Base-by-base conservation (phyloP, 73 alveolate genomes). In the Stentor roeselii region DNA sequence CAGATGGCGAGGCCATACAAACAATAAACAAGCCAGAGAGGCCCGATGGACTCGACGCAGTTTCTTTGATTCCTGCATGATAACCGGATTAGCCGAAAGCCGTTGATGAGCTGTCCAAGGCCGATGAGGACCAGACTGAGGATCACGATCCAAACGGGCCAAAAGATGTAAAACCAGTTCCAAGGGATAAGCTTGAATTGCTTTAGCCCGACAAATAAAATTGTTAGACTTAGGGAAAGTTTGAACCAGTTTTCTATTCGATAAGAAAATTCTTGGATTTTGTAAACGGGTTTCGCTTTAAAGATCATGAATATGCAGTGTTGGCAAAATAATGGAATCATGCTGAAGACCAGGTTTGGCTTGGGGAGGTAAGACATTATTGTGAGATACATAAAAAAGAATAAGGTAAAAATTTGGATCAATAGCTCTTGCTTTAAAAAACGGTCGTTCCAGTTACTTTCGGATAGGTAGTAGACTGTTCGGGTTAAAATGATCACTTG, bases 141-240 rank as follows among this genome's bases (percentile, higher is more conserved):
- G 37, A 21, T 40, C 1, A 32, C 37, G 21, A 32, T 32, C n/a
- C 37, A 67, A 30, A 67, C 37, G 34, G 80, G 80, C 80, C 80
- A 67, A 67, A 67, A 67, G 27, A 67, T 32, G 80, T 21, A 67
- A n/a, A 11, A 40, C 80, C 80, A 67, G 50, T 67, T 67, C 42
- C 80, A 67, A 2, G 2, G 2, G 0, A 67, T 67, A 2, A 67
- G n/a, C 0, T 67, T 32, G 2, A 21, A 11, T 1, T 21, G 50
- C 34, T 67, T 67, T 67, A 67, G 34, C 41, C 80, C 37, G 37
- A 34, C 21, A 67, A 67, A 32, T 67, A 67, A 34, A n/a, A 67
- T 11, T 30, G 80, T 50, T 50, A 50, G 21, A 50, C 30, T 21
- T 50, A 50, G 21, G 21, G n/a, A n/a, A n/a, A n/a, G n/a, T n/a